phyloP scores from a whole-genome alignment of 2,329 filamentous ascomycete species.

The Fusarium coicis region DNA sequence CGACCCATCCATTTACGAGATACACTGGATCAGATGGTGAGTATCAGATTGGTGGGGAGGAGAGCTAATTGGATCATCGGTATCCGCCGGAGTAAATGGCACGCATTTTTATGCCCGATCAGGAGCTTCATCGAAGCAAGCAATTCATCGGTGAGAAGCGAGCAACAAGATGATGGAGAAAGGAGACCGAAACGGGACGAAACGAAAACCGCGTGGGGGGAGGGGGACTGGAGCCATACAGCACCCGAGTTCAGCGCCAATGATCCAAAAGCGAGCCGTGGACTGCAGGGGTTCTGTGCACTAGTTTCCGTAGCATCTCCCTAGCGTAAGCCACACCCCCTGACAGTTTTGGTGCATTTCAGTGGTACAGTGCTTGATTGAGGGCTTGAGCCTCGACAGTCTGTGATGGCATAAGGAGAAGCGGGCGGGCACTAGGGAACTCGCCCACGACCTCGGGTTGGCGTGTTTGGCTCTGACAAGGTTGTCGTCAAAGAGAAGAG shows the following conservation, averaged over 20 bases:
- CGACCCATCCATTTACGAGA: neutral
- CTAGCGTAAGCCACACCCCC: slow-evolving; percentile 24
- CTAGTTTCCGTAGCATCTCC: slow-evolving; percentile 32
- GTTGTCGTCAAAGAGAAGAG: neutral
- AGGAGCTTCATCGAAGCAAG: slow-evolving; percentile 11
- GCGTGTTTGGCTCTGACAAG: neutral
- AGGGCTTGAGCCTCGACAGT: slow-evolving; percentile 1
- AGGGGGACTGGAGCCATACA: slow-evolving; percentile 38
- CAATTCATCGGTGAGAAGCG: slow-evolving; percentile 33
- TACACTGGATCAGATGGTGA: neutral
- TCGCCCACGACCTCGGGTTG: slow-evolving; percentile 39
- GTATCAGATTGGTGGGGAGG: neutral
- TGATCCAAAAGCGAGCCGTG: slow-evolving; percentile 24
- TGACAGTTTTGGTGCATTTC: slow-evolving; percentile 2
- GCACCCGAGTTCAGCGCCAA: slow-evolving; percentile 19
- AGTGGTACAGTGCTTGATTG: neutral
- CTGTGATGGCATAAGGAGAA: slow-evolving; percentile 28
- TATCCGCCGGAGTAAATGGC: neutral
- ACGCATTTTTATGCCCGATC: slow-evolving; percentile 15
- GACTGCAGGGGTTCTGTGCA: neutral
- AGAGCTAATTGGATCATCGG: neutral
- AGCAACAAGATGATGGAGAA: slow-evolving; percentile 32
- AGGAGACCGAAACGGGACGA: slow-evolving; percentile 36
- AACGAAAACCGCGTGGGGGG: slow-evolving; percentile 26
- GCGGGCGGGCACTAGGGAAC: slow-evolving; percentile 43